Evolutionary conservation across 2,329 filamentous ascomycete genomes (phyloP).

Genomic region (Pyricularia sp.): DNA sequence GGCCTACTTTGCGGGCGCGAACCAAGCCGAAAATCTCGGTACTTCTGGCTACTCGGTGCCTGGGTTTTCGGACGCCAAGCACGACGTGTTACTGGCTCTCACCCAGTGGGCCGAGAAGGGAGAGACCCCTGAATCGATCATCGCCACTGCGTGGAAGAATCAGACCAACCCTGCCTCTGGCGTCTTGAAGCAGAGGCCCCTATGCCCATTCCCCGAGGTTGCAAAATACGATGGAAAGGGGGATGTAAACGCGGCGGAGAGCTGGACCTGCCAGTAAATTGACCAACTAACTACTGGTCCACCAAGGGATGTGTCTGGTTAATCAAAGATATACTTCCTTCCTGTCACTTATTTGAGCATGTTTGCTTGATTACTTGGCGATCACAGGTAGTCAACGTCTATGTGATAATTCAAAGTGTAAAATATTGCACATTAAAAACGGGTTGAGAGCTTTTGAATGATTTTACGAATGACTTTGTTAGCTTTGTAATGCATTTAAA

Average conservation of each 20-base stretch:
- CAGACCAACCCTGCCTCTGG: conserved; percentile 11
- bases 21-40: conserved; percentile 15
- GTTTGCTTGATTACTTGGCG: background rate
- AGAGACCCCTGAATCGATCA: conserved; percentile 11
- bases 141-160: conserved; percentile 12
- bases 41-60: conserved; percentile 10
- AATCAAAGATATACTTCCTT: background rate
- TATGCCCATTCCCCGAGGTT: conserved; percentile 23
- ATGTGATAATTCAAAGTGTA: background rate
- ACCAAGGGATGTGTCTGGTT: background rate
- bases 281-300: background rate
- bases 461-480: background rate
- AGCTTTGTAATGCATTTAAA: background rate
- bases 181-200: conserved; percentile 24
- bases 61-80: conserved; percentile 19
- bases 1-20: conserved; percentile 24
- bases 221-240: conserved; percentile 17
- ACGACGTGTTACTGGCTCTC: conserved; percentile 24
- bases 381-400: background rate
- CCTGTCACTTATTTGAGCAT: background rate
- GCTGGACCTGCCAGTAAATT: conserved; percentile 16
- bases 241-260: conserved; percentile 15
- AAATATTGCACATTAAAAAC: background rate
- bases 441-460: background rate
- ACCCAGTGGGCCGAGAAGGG: conserved; percentile 24